Evolutionary conservation across 208 protist species (phyloP).

Genomic region (Acanthamoeba lenticulata): DNA sequence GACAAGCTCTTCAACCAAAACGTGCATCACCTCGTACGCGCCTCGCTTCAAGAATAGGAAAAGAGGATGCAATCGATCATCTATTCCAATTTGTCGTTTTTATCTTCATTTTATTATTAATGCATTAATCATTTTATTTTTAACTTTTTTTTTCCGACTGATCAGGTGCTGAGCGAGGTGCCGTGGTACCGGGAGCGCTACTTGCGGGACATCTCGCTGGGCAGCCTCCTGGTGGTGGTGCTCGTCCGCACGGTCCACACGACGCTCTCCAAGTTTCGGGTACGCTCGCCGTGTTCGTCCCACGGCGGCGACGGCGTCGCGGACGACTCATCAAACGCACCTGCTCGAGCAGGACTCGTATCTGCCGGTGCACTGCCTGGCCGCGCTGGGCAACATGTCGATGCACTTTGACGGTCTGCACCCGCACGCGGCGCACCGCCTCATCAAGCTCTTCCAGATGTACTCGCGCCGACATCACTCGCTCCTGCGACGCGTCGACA

Average conservation of each 20-base stretch:
- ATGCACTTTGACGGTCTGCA: not conserved
- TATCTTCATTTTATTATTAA: not conserved
- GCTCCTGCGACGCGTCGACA: not conserved
- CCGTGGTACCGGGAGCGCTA: constrained; percentile 37
- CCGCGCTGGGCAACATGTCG: constrained; percentile 55
- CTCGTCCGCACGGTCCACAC: constrained; percentile 11
- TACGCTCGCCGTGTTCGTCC: not conserved
- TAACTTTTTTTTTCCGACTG: not conserved
- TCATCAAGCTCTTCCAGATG: constrained; percentile 58
- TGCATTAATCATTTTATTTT: not conserved
- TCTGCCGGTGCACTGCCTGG: constrained; percentile 36
- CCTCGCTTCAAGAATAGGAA: no score
- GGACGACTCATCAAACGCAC: not conserved
- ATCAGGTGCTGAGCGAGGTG: not conserved
- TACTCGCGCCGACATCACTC: not conserved
- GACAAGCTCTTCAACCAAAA: constrained; percentile 56
- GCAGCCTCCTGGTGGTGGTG: constrained; percentile 50
- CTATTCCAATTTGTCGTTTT: no score
- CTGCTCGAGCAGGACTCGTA: not conserved
- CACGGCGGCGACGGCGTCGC: no score
- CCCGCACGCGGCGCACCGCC: constrained; percentile 32
- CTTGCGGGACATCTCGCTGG: constrained; percentile 6
- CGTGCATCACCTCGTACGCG: constrained; percentile 11
- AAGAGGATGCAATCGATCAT: no score
- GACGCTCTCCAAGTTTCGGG: not conserved